These are phyloP conservation scores for Retiboletus fuscus DNA, from an alignment of 1,284 basidiomycete species.

Conservation along the genomic window DNA sequence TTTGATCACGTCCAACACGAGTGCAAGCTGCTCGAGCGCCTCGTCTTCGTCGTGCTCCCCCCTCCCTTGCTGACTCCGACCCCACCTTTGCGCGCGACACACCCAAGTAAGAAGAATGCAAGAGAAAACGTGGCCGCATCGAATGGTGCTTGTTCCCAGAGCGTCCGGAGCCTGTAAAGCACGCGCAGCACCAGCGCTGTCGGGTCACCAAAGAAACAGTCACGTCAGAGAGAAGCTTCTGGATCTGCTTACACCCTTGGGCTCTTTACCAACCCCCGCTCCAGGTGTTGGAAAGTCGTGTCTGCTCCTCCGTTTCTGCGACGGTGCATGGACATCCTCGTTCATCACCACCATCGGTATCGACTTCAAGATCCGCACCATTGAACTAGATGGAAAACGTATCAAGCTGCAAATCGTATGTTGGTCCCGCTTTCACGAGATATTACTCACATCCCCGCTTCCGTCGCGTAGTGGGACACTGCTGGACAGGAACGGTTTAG, in stretches of 20 bases:
- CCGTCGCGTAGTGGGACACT: constrained; percentile 87
- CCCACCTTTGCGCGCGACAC: constrained; percentile 79
- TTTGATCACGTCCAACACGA: constrained; percentile 87
- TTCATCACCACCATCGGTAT: constrained; percentile 99
- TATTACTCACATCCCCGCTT: constrained; percentile 15
- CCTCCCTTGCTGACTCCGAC: constrained; percentile 53
- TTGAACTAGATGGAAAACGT: constrained; percentile 94
- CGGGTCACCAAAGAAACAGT: background rate
- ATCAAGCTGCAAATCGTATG: constrained; percentile 96
- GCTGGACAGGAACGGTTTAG: constrained; percentile 99
- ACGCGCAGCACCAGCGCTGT: constrained; percentile 86
- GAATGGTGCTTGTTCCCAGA: constrained; percentile 87
- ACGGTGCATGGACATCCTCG: constrained; percentile 99
- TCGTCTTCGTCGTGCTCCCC: constrained; percentile 71
- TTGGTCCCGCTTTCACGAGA: constrained; percentile 31
- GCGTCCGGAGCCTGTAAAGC: constrained; percentile 85
- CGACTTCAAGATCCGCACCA: constrained; percentile 97
- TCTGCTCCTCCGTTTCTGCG: constrained; percentile 97
- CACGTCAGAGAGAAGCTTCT: constrained; percentile 22
- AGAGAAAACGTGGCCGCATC: constrained; percentile 90
- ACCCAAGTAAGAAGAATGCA: constrained; percentile 80
- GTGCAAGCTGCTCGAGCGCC: constrained; percentile 87
- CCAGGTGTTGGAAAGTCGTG: constrained; percentile 98
- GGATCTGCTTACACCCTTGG: background rate
- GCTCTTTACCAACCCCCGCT: constrained; percentile 8